phyloP scores from a whole-genome alignment of 495 filamentous ascomycete species.

The Talaromyces nanjingensis region DNA sequence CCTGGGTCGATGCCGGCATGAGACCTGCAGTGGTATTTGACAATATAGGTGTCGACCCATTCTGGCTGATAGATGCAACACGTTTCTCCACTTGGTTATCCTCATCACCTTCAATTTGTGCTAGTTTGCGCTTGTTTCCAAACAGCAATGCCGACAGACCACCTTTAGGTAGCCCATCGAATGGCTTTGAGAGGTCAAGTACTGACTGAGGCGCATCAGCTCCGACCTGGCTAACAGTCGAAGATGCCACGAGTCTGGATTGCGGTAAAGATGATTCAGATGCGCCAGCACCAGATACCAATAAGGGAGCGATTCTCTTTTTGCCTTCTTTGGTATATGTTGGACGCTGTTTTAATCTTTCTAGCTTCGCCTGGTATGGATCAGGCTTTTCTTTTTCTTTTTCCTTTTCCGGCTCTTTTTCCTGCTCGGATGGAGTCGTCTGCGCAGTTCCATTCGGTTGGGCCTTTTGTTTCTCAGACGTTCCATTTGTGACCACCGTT shows the following conservation, averaged over 20 bases:
- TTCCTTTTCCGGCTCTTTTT: constrained; percentile 12
- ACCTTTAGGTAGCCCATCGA: constrained; percentile 86
- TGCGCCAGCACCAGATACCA: constrained; percentile 78
- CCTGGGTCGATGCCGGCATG: constrained; percentile 53
- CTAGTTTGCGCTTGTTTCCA: constrained; percentile 85
- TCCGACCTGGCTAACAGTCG: constrained; percentile 45
- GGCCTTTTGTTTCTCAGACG: constrained; percentile 27
- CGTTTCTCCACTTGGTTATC: constrained; percentile 63
- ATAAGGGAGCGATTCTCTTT: constrained; percentile 85
- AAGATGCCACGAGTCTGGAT: constrained; percentile 69
- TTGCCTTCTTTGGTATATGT: constrained; percentile 96
- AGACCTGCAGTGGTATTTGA: constrained; percentile 70
- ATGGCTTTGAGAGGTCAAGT: constrained; percentile 88
- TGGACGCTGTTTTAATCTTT: constrained; percentile 78
- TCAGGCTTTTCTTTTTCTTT: constrained; percentile 42
- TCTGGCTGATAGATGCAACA: constrained; percentile 44
- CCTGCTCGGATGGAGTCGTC: constrained; percentile 36
- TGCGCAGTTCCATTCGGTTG: constrained; percentile 34
- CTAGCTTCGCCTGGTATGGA: constrained; percentile 59
- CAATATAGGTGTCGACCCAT: constrained; percentile 66
- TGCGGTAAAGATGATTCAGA: constrained; percentile 84
- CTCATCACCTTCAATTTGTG: constrained; percentile 56
- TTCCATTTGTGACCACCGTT: constrained; percentile 1
- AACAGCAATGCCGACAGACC: constrained; percentile 78
- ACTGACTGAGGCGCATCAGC: constrained; percentile 74